A percentile compares a stretch with the other conserved stretches of the same genome.
These are phyloP conservation scores for Clonostachys rosea DNA, from an alignment of 2,329 filamentous ascomycete species.

Conservation along the genomic window DNA sequence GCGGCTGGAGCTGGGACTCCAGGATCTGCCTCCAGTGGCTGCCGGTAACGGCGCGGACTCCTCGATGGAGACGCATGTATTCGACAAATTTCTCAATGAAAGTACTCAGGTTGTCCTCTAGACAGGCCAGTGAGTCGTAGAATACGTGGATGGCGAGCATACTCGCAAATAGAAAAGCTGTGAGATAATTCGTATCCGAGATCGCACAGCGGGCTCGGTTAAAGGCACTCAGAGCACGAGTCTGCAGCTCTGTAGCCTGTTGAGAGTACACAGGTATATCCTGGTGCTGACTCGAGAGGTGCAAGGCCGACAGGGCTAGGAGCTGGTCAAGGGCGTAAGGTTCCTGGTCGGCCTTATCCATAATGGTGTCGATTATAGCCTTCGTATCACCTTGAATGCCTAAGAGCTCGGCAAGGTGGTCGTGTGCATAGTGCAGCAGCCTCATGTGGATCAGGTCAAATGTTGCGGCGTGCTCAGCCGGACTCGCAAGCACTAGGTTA, in stretches of 20 bases:
- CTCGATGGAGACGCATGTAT: conserved; percentile 21
- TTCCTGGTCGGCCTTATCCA: background rate
- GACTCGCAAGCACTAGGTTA: background rate
- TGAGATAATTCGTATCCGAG: conserved; percentile 13
- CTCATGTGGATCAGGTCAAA: conserved; percentile 1
- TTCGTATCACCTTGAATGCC: background rate
- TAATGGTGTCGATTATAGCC: background rate
- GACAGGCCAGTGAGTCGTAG: conserved; percentile 22
- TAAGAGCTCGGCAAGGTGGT: background rate
- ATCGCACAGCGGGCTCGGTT: conserved; percentile 13
- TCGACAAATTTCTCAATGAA: conserved; percentile 18
- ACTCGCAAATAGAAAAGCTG: conserved; percentile 21
- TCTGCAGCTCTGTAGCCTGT: conserved; percentile 20
- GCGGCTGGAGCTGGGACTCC: conserved; percentile 11
- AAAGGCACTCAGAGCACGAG: conserved; percentile 19
- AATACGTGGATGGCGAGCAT: conserved; percentile 27
- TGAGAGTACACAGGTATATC: background rate
- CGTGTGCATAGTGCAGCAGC: background rate
- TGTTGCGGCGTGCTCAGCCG: background rate
- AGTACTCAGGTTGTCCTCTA: conserved; percentile 15
- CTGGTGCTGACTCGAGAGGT: background rate
- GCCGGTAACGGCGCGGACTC: conserved; percentile 13
- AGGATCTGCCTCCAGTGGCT: conserved; percentile 8
- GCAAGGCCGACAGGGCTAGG: background rate
- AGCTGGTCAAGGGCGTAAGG: background rate